Base-by-base conservation (phyloP, 2,329 filamentous ascomycete genomes). In the Dothiorella sarmentorum region DNA sequence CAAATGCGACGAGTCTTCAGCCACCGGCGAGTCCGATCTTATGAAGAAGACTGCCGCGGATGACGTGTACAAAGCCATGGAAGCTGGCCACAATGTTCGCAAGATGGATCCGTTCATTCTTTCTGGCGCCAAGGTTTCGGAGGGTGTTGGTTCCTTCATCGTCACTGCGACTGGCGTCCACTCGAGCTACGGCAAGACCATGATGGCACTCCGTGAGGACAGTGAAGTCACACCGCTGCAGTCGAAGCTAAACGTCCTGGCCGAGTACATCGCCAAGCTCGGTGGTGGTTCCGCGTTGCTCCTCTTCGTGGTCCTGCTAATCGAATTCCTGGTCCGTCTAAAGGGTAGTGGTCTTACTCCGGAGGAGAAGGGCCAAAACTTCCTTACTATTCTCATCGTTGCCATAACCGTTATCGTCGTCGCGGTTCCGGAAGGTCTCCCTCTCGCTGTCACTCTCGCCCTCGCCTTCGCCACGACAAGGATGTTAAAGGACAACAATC, bases 101-200 rank as follows among this genome's bases (percentile, higher is more conserved):
- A 91, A 91, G 66, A 76, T 88, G 61, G 89, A 92, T 65, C 89
- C 89, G 0, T 93, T 93, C 71, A 91, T 97, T 66, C 89, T 96
- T 64, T 96, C 91, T 27, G 92, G 89, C 44, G 87, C 87, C 2
- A 91, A 90, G 64, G 85, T 93, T 10, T 85, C 85, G 0, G 87
- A 91, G 66, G 89, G 89, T 57, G 80, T 90, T 7, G 89, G 90
- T 9, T 85, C 83, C 3, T 92, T 90, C 71, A 71, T 93, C 57
- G 88, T 91, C 57, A 90, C 88, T 1, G 83, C 88, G 4, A 85
- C 87, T 17, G 89, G 89, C 62, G 80, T 87, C 33, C 82, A 92
- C 70, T 90, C 88, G 0, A 88, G 83, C 29, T 86, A 89, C 66
- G 89, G 89, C 58, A 89, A 89, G 66, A 91, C 86, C 2, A 82